Evolutionary conservation across 495 filamentous ascomycete genomes (phyloP).

Genomic region (Cairneyella variabilis): DNA sequence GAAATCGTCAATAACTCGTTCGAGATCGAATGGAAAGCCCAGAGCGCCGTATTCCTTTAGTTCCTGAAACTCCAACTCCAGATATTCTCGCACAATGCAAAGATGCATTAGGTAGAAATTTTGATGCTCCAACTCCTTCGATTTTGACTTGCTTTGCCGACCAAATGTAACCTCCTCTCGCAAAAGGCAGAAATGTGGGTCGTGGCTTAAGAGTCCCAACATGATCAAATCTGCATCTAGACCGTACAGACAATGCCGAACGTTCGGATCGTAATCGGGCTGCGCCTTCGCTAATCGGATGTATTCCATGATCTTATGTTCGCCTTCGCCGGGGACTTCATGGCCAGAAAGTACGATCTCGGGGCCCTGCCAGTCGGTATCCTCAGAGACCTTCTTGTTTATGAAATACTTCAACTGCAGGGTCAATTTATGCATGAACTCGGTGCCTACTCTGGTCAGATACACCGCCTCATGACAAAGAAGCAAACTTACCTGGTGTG

Average conservation of each 20-base stretch:
- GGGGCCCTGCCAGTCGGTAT: constrained; percentile 93
- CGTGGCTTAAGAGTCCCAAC: constrained; percentile 93
- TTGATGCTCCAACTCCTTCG: constrained; percentile 95
- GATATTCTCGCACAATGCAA: constrained; percentile 93
- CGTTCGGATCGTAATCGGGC: constrained; percentile 87
- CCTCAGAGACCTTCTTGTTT: constrained; percentile 97
- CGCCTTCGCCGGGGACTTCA: constrained; percentile 98
- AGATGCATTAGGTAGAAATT: constrained; percentile 98
- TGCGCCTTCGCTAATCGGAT: constrained; percentile 96
- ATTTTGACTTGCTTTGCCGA: constrained; percentile 74
- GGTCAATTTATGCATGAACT: constrained; percentile 96
- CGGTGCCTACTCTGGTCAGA: constrained; percentile 50
- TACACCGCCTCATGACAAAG: constrained; percentile 5
- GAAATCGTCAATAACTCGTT: constrained; percentile 97
- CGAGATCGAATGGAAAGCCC: constrained; percentile 84
- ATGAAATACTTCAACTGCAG: constrained; percentile 96
- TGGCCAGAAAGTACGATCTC: constrained; percentile 96
- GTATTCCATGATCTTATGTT: constrained; percentile 99
- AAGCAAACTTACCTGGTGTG: constrained; percentile 54
- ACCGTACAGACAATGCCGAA: constrained; percentile 95
- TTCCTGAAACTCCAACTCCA: constrained; percentile 96
- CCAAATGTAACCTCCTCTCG: constrained; percentile 98
- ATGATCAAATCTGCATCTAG: constrained; percentile 98
- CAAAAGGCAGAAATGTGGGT: constrained; percentile 96
- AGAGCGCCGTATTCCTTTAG: constrained; percentile 73